Evolutionary conservation across 1,139 yeast species (phyloP), one percentile per base, ranked within the genome.

Genomic region (Scheffersomyces parashehatae): DNA sequence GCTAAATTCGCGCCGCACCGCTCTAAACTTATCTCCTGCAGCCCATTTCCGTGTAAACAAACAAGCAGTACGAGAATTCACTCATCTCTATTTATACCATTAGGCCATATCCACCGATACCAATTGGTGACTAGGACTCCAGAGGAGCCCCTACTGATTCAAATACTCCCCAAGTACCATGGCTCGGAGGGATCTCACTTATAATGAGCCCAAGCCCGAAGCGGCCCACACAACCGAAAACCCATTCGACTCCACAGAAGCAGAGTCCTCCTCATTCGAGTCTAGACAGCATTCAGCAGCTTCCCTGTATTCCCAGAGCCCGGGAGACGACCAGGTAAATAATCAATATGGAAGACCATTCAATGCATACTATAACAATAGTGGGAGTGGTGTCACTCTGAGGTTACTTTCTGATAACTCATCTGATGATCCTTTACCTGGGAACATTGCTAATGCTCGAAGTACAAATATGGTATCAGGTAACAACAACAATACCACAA

Each of bases 361-460:
- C 53, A 60, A 69, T 36, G 69, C 74, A 14, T 75, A 75, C 50
- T 66, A 67, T 42, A 79, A 77, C 5, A 67, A 68, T 33, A 68
- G 67, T 44, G 56, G 51, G 16, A 20, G 26, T 20, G 77, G 74
- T 29, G 73, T 79, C 9, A 62, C 73, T 2, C 62, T 79, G 30
- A 70, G 72, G 51, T 60, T 71, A 42, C 62, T 72, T 42, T 62
- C 63, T 28, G 63, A 63, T 35, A 56, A 54, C 45, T 59, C 65
- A 10, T 51, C 57, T 20, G 60, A 56, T 14, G 68, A 63, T 41
- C 63, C 52, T 28, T 15, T n/a, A 11, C 35, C 15, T 5, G n/a
- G 24, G 3, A 31, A 14, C 20, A 14, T 31, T 9, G 35, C 35
- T 13, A 15, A 15, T 31, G 24, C 35, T 10, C 15, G 35, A 20